Evolutionary conservation across 108 stramenopile genomes (phyloP).

Genomic region (Nitzschia sp.): DNA sequence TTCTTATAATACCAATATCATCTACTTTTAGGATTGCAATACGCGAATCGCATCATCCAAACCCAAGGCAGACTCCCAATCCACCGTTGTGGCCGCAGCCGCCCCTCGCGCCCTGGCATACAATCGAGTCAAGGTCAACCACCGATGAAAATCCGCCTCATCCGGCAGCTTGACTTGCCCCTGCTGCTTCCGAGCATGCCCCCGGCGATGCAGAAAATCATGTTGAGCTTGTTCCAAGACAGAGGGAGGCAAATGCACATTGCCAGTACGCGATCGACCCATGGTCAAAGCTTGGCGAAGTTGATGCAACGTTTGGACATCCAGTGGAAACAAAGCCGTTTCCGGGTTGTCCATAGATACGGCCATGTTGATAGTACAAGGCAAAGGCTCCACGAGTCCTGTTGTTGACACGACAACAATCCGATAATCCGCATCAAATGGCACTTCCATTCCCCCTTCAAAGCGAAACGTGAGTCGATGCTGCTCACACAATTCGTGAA

Average conservation of each 20-base stretch:
- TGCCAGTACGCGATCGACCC: slow-evolving; percentile 6
- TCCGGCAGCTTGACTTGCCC: slow-evolving; percentile 7
- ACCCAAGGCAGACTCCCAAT: slow-evolving; percentile 42
- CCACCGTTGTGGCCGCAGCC: slow-evolving; percentile 21
- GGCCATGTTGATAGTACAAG: slow-evolving; percentile 1
- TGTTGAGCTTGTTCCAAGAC: slow-evolving; percentile 46
- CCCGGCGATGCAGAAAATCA: slow-evolving; percentile 54
- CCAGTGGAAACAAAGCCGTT: not conserved
- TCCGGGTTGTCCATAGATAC: not conserved
- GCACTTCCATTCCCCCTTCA: slow-evolving; percentile 48
- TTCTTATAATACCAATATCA: not conserved
- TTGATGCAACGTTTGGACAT: slow-evolving; percentile 6
- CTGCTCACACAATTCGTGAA: slow-evolving; percentile 22
- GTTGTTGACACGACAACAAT: slow-evolving; percentile 37
- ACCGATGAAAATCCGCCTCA: slow-evolving; percentile 66
- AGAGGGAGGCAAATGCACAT: slow-evolving; percentile 9
- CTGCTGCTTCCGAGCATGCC: slow-evolving; percentile 1
- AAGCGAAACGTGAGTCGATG: slow-evolving; percentile 49
- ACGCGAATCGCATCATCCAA: slow-evolving; percentile 42
- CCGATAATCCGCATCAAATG: slow-evolving; percentile 64
- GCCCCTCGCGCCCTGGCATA: slow-evolving; percentile 37
- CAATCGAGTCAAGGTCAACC: slow-evolving; percentile 56
- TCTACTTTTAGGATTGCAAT: not conserved
- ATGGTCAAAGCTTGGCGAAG: not conserved
- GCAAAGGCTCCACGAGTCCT: not conserved